Base-by-base conservation (phyloP, 164 flowering plant genomes). In the Warburgia ugandensis region DNA sequence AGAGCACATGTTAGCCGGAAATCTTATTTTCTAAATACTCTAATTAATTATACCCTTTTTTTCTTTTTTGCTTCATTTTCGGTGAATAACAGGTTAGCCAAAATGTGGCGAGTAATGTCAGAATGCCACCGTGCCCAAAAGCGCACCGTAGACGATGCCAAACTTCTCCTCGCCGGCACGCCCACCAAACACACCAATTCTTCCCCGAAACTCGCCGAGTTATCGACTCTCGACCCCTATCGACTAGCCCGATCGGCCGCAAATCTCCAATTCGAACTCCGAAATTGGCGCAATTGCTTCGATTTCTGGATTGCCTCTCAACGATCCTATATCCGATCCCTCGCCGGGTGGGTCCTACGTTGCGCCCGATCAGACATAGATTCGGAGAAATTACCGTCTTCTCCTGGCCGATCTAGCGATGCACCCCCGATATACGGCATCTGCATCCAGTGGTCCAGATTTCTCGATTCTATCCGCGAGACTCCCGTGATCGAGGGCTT, bases 71-170 rank as follows among this genome's bases (percentile, higher is more conserved):
- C n/a, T 25, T n/a, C 4, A 5, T 25, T 28, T 9, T 29, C 13
- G 40, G 19, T 22, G 21, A 13, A 21, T 4, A 23, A 42, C 79
- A 92, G 98, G 73, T 70, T 88, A 59, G 73, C 80, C 22, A 81
- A 70, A 72, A 92, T 92, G 98, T 92, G 98, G 98, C 75, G 77
- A 60, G 86, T 77, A 20, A 92, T 87, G 98, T 85, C 91, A 13
- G 86, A 83, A 60, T 77, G 95, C 63, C 98, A 92, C 61, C 84
- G 64, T 39, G 41, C 62, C 21, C 98, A 92, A 62, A 92, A 85
- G 61, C 71, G 77, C 25, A 82, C 85, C 3, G 60, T 88, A 31
- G 95, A 85, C 45, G 96, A 81, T 41, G 95, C 98, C 36, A 92
- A 85, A 70, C 63, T 78, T 37, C 60, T 85, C 19, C 48, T 90